Base-by-base conservation (phyloP, 2,329 filamentous ascomycete species). In the Fusarium sp. region DNA sequence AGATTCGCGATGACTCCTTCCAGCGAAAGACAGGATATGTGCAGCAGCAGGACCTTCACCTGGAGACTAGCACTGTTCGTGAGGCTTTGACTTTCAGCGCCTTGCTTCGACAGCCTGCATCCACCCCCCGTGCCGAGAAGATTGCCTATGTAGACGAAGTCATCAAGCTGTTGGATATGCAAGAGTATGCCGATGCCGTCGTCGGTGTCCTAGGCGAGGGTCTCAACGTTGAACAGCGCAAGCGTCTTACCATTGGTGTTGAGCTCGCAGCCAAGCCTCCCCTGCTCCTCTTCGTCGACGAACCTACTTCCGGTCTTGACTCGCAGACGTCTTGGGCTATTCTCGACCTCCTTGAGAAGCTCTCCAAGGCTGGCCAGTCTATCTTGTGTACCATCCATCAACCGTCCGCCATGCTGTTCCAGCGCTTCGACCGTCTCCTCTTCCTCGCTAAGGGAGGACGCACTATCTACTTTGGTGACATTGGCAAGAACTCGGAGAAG, bases 11-110 rank as follows among this genome's bases (percentile, higher is more conserved):
- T 66, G 83, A 83, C 7, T 91, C 88, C 2, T 92, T 92, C 82
- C 90, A 92, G 74, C 87, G 90, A 21, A 91, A 91, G 77, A 91
- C 89, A 1, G 90, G 90, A 28, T 92, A 92, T 69, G 90, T 90
- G 26, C 89, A 92, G 72, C 90, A 93, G 75, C 73, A 92, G 71
- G 91, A 93, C 82, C 82, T 79, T 7, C 77, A 79, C 39, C 57
- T 78, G 4, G 70, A 76, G 39, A 79, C 77, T 1, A 74, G 73
- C 11, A 93, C 91, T 3, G 79, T 84, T 8, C 77, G 78, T 11
- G 81, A 83, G 60, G 79, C 80, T 3, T 69, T 84, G 9, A 72
- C 75, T 1, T 84, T 84, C 47, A 79, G 76, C n/a, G 81, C 82
- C 6, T 74, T 83, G 38, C 78, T 84, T 19, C 78, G 82, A 10